Evolutionary conservation across 495 filamentous ascomycete genomes (phyloP).

Genomic region (Bathelium albidoporum): DNA sequence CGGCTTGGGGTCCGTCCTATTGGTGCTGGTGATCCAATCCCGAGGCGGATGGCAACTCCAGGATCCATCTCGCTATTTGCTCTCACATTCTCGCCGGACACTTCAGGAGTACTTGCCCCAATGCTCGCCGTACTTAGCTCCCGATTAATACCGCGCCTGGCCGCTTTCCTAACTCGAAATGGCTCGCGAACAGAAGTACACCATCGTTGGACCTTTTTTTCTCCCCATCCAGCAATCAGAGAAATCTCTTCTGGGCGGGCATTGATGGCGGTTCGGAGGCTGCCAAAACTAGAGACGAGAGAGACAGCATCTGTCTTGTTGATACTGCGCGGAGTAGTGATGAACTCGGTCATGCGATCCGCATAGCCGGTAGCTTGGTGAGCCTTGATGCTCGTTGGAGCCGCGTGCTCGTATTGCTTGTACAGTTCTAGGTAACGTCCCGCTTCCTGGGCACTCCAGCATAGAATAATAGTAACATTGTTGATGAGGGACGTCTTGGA

Average conservation of each 20-base stretch:
- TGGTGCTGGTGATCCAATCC: constrained; percentile 11
- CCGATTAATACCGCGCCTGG: constrained; percentile 39
- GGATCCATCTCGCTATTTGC: constrained; percentile 14
- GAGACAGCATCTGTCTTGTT: constrained; percentile 91
- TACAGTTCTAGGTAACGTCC: constrained; percentile 87
- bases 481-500: constrained; percentile 86
- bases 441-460: constrained; percentile 88
- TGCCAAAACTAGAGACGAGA: constrained; percentile 80
- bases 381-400: constrained; percentile 67
- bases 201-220: constrained; percentile 87
- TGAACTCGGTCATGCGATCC: constrained; percentile 87
- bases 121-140: constrained; percentile 16
- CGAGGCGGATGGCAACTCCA: constrained; percentile 17
- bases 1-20: constrained; percentile 2
- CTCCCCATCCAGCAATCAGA: constrained; percentile 80
- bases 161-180: constrained; percentile 63
- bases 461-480: constrained; percentile 80
- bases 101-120: constrained; percentile 6
- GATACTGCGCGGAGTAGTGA: constrained; percentile 77
- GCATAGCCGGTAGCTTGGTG: constrained; percentile 72
- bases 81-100: constrained; percentile 13
- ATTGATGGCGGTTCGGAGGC: constrained; percentile 74
- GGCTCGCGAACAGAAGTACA: constrained; percentile 69
- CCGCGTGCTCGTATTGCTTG: constrained; percentile 83
- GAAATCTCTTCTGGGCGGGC: constrained; percentile 74